phyloP scores from a whole-genome alignment of 1,139 yeast genomes.

The Casaregolazyma suthepensis region DNA sequence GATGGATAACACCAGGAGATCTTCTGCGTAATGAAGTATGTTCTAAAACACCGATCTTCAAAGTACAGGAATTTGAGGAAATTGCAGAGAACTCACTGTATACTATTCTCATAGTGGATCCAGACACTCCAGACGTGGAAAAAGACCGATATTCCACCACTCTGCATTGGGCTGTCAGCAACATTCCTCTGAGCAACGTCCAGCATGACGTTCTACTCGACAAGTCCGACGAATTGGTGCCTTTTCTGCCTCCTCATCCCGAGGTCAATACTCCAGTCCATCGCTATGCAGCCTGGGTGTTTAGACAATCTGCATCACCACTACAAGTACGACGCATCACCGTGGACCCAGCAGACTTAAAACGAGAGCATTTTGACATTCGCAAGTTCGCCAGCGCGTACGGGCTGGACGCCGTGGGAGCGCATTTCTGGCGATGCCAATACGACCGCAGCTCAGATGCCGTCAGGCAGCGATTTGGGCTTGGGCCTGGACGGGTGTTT shows the following conservation, averaged over 20 bases:
- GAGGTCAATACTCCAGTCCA: slow-evolving; percentile 82
- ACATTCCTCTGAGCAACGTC: slow-evolving; percentile 55
- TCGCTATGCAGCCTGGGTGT: slow-evolving; percentile 86
- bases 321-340: slow-evolving; percentile 14
- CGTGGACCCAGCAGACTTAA: slow-evolving; percentile 22
- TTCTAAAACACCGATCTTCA: slow-evolving; percentile 64
- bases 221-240: slow-evolving; percentile 44
- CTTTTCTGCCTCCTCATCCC: slow-evolving; percentile 81
- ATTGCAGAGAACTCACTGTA: slow-evolving; percentile 47
- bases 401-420: slow-evolving; percentile 71
- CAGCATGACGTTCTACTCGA: slow-evolving; percentile 51
- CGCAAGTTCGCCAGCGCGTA: slow-evolving; percentile 55
- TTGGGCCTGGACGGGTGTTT: slow-evolving; percentile 67
- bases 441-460: slow-evolving; percentile 72
- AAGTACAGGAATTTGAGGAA: slow-evolving; percentile 67
- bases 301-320: slow-evolving; percentile 50
- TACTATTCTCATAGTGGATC: slow-evolving; percentile 78
- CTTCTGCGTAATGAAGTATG: slow-evolving; percentile 69
- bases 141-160: slow-evolving; percentile 66
- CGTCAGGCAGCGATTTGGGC: slow-evolving; percentile 65
- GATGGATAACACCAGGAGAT: slow-evolving; percentile 76
- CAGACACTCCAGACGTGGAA: slow-evolving; percentile 79
- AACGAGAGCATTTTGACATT: slow-evolving; percentile 57
- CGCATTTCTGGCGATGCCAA: slow-evolving; percentile 82
- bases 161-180: slow-evolving; percentile 72